Evolutionary conservation across 352 stramenopile genomes (phyloP).

Genomic region (Pythium pyrilobum): DNA sequence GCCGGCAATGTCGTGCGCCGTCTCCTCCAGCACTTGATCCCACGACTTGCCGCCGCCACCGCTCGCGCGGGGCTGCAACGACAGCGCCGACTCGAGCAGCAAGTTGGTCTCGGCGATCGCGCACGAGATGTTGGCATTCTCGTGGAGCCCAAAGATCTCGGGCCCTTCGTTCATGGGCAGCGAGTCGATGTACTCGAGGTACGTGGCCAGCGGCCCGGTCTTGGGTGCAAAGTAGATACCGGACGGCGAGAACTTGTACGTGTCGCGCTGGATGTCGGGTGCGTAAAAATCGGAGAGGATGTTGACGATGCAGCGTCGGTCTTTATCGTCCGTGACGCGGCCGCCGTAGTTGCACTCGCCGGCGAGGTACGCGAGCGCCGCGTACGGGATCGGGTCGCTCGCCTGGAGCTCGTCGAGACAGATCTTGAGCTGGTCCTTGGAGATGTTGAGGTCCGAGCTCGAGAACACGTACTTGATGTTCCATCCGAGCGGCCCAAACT

Average conservation of each 20-base stretch:
- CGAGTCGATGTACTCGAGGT: constrained; percentile 78
- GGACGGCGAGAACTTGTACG: constrained; percentile 79
- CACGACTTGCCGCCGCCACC: constrained; percentile 83
- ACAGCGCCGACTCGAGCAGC: constrained; percentile 86
- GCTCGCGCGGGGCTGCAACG: constrained; percentile 84
- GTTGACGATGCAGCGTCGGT: constrained; percentile 84
- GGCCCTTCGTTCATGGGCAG: constrained; percentile 82
- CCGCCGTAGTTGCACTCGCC: constrained; percentile 96
- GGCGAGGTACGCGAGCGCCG: constrained; percentile 87
- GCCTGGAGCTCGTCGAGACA: constrained; percentile 64
- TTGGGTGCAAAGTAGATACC: constrained; percentile 76
- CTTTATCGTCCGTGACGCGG: constrained; percentile 93
- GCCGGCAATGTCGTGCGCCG: constrained; percentile 81
- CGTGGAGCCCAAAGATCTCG: constrained; percentile 82
- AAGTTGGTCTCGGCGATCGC: constrained; percentile 83
- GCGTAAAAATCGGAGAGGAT: constrained; percentile 85
- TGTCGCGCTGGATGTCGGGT: constrained; percentile 65
- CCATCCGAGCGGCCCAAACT: constrained; percentile 83
- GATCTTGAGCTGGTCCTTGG: constrained; percentile 83
- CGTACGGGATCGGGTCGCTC: constrained; percentile 81
- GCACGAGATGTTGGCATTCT: constrained; percentile 88
- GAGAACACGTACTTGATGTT: constrained; percentile 90
- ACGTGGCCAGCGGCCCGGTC: constrained; percentile 36
- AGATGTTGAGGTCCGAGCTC: constrained; percentile 79
- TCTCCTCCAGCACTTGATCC: constrained; percentile 85